phyloP scores from a whole-genome alignment of 257 asterid genomes.

The Apocynum venetum region DNA sequence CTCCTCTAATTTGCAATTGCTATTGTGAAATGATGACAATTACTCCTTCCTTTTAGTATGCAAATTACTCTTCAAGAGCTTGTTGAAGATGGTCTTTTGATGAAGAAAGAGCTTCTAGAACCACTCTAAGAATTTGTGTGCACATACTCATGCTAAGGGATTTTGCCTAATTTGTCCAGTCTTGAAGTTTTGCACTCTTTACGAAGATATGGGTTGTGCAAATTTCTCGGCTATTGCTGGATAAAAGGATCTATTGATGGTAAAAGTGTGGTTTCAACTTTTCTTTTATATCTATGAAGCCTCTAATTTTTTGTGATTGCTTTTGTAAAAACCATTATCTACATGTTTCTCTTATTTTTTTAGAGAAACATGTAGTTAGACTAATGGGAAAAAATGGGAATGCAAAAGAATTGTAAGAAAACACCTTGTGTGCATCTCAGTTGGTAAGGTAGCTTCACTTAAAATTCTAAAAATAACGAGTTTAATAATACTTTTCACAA shows the following conservation, averaged over 20 bases:
- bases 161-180: slow-evolving; percentile 9
- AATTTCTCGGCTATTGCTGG: slow-evolving; percentile 59
- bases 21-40: slow-evolving; percentile 4
- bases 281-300: background rate
- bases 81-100: slow-evolving; percentile 78
- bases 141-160: background rate
- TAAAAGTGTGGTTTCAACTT: slow-evolving; percentile 42
- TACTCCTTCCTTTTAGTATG: slow-evolving; percentile 57
- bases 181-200: slow-evolving; percentile 11
- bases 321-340: background rate
- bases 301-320: background rate
- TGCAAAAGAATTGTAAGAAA: too few species aligned
- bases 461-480: background rate
- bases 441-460: background rate
- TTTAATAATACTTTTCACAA: background rate
- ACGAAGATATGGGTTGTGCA: slow-evolving; percentile 73
- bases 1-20: background rate
- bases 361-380: too few species aligned
- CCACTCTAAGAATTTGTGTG: slow-evolving; percentile 58
- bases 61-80: slow-evolving; percentile 96
- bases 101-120: slow-evolving; percentile 77
- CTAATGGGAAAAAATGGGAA: too few species aligned
- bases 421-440: too few species aligned
- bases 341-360: too few species aligned
- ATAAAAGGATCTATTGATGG: slow-evolving; percentile 74